Percentiles rank a stretch among this genome's conserved stretches.
phyloP scores from a whole-genome alignment of 1,284 basidiomycete species.

The Pisolithus thermaeus region DNA sequence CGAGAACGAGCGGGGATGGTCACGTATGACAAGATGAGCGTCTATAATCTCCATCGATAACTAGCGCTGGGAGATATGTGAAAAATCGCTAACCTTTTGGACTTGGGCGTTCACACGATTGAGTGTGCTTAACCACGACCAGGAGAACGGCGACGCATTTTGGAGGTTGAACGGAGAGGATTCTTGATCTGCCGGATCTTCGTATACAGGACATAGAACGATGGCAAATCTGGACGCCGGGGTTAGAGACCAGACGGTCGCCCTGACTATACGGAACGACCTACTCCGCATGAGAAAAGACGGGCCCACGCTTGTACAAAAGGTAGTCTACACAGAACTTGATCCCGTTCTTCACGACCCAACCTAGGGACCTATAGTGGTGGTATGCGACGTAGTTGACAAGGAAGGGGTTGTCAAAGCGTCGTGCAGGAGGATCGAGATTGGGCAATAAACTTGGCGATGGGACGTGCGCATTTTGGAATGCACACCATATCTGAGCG shows the following conservation, averaged over 20 bases:
- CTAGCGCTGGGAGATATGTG: constrained; percentile 1
- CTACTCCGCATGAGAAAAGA: constrained; percentile 94
- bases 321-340: constrained; percentile 98
- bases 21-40: constrained; percentile 84
- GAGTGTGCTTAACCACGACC: constrained; percentile 96
- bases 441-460: constrained; percentile 27
- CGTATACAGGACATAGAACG: constrained; percentile 85
- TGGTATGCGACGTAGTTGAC: constrained; percentile 91
- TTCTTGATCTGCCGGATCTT: constrained; percentile 68
- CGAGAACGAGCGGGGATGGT: constrained; percentile 74
- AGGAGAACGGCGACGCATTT: constrained; percentile 69
- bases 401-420: constrained; percentile 89
- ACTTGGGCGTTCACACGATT: constrained; percentile 97
- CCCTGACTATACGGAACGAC: constrained; percentile 20
- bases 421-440: constrained; percentile 31
- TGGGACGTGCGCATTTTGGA: constrained; percentile 42
- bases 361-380: constrained; percentile 95
- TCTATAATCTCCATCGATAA: constrained; percentile 43
- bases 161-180: constrained; percentile 56
- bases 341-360: constrained; percentile 94
- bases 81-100: constrained; percentile 66
- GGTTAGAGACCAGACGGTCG: neutral
- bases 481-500: constrained; percentile 53
- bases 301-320: constrained; percentile 91
- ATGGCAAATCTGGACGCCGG: constrained; percentile 72